phyloP scores from a whole-genome alignment of 2,329 filamentous ascomycete species.

The Colletotrichum eremochloae region DNA sequence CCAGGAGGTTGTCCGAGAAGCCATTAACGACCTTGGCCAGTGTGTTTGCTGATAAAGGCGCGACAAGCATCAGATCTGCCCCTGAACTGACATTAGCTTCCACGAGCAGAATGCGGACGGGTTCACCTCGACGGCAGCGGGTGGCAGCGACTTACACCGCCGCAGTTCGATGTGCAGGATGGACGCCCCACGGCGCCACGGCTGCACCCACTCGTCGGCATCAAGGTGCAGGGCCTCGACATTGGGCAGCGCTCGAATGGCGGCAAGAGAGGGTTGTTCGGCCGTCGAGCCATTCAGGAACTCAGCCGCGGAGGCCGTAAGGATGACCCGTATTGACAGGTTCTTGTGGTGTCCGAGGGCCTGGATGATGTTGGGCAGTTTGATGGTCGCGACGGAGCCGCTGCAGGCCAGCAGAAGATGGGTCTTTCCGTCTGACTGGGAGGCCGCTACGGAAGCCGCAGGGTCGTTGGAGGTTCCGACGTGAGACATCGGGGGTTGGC shows the following conservation, averaged over 20 bases:
- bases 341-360: conserved; percentile 65
- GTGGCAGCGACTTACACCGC: conserved; percentile 55
- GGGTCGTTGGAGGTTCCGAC: conserved; percentile 22
- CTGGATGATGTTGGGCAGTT: conserved; percentile 76
- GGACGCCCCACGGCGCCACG: conserved; percentile 82
- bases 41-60: conserved; percentile 86
- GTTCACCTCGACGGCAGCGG: background rate
- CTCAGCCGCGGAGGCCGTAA: conserved; percentile 79
- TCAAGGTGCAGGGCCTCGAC: conserved; percentile 88
- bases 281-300: conserved; percentile 82
- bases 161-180: conserved; percentile 94
- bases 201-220: conserved; percentile 84
- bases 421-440: conserved; percentile 36
- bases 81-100: conserved; percentile 54
- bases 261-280: conserved; percentile 80
- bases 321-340: conserved; percentile 86
- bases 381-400: conserved; percentile 76
- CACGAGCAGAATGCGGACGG: background rate
- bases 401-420: conserved; percentile 33
- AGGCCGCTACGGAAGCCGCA: conserved; percentile 37
- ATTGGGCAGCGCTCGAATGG: conserved; percentile 72
- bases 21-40: conserved; percentile 87
- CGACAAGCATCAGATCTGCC: conserved; percentile 85
- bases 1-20: conserved; percentile 80
- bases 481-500: conserved; percentile 13